Evolutionary conservation across 2,329 filamentous ascomycete species (phyloP).

Genomic region (Monosporascus sp.): DNA sequence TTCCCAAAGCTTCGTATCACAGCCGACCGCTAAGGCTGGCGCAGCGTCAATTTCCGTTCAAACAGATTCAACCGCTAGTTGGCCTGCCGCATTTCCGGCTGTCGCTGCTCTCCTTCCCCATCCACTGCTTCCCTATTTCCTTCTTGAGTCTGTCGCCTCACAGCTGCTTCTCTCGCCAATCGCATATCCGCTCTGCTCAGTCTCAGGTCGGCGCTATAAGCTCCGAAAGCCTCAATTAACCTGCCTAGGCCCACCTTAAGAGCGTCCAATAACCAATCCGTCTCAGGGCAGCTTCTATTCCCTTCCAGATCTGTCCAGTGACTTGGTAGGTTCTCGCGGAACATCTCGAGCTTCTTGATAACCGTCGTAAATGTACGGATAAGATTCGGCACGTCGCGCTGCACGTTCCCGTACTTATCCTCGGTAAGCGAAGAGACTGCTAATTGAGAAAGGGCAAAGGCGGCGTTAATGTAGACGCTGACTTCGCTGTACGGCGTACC

Average conservation of each 20-base stretch:
- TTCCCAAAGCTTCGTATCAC: too few species aligned
- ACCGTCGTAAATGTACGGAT: conserved; percentile 67
- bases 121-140: background rate
- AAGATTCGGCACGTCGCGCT: conserved; percentile 69
- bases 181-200: conserved; percentile 67
- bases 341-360: conserved; percentile 63
- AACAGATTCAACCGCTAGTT: conserved; percentile 18
- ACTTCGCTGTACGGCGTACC: conserved; percentile 68
- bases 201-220: conserved; percentile 66
- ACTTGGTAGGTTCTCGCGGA: conserved; percentile 52
- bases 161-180: conserved; percentile 63
- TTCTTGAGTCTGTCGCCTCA: conserved; percentile 11
- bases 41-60: background rate
- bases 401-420: conserved; percentile 82
- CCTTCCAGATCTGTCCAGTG: conserved; percentile 78
- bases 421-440: conserved; percentile 70
- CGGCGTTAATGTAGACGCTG: conserved; percentile 64
- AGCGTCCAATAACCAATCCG: conserved; percentile 63
- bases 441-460: conserved; percentile 64
- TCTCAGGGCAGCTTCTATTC: conserved; percentile 52
- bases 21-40: too few species aligned
- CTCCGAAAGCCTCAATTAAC: conserved; percentile 66
- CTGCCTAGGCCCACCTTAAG: conserved; percentile 61
- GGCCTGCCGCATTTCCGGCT: conserved; percentile 28
- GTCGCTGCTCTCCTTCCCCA: background rate